Base-by-base conservation (phyloP, 345 rosid genomes). In the Erucastrum elatum region DNA sequence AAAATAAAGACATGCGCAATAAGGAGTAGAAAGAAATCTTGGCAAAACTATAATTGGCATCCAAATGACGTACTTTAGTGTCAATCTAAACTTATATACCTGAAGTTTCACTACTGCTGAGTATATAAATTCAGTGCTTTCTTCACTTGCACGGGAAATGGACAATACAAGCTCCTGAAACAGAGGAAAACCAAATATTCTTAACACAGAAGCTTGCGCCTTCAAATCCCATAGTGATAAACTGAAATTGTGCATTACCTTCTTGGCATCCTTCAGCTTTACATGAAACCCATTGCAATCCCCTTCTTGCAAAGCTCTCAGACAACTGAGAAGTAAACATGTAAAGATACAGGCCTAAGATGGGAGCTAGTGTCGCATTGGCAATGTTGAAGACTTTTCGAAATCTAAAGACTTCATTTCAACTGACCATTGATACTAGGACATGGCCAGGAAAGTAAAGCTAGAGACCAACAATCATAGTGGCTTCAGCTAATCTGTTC, bases 281-380 rank as follows among this genome's bases (percentile, higher is more conserved):
- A 77, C 81, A 62, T 75, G 81, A 71, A 94, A 92, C 64, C 92
- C 97, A 64, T 81, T 87, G 79, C 59, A 78, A 80, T 88, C 89
- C 82, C 98, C 98, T 84, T 92, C 98, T 82, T 84, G 87, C 81
- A 94, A 84, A 73, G 95, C 94, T 84, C 86, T 86, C 86, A 94
- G 85, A 84, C 97, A 94, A 81, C 98, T 94, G 77, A 60, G 31
- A 81, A 72, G 77, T 72, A 81, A 83, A 46, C 37, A 66, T 74
- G 68, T 51, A 49, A 62, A 66, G 78, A 60, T n/a, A 72, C 62
- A 70, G 11, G 11, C 58, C 56, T 55, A 41, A 60, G 25, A 35
- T 8, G 29, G 34, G 55, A 62, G 58, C 58, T 79, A 68, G 64
- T 31, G 34, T 62, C 74, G 12, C 49, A 67, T 37, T 69, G 12